These are phyloP conservation scores for Asterella californica DNA, from an alignment of 225 moss, liverwort and hornwort species.

Conservation along the genomic window DNA sequence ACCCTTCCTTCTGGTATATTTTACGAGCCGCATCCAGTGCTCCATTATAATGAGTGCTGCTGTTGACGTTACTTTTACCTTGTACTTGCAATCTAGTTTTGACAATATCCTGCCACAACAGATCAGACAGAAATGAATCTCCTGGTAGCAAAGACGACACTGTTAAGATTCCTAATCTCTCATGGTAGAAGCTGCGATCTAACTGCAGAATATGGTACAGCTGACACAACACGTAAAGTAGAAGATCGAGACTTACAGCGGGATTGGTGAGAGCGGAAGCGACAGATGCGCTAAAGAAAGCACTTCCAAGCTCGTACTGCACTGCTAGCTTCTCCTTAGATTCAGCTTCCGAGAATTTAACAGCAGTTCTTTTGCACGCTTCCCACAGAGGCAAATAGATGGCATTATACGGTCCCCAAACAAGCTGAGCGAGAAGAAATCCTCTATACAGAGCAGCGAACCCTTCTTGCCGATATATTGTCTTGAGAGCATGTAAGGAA, in stretches of 20 bases:
- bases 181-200: background rate
- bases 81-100: constrained; percentile 82
- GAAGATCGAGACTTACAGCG: constrained; percentile 43
- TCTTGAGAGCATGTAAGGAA: constrained; percentile 55
- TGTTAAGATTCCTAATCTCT: no score
- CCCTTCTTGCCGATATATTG: constrained; percentile 59
- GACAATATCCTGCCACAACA: constrained; percentile 57
- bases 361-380: constrained; percentile 49
- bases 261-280: constrained; percentile 81
- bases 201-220: background rate
- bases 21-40: constrained; percentile 58
- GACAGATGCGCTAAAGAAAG: constrained; percentile 57
- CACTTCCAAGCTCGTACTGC: constrained; percentile 67
- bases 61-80: constrained; percentile 62
- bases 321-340: constrained; percentile 57
- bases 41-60: constrained; percentile 55
- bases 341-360: constrained; percentile 52
- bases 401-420: constrained; percentile 82
- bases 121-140: background rate
- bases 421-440: constrained; percentile 69
- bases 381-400: constrained; percentile 87
- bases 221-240: no score
- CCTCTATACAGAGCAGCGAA: constrained; percentile 61
- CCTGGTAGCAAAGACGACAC: background rate
- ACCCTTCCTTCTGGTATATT: constrained; percentile 60